Evolutionary conservation across 164 flowering plant species (phyloP).

Genomic region (Stephania cephalantha): DNA sequence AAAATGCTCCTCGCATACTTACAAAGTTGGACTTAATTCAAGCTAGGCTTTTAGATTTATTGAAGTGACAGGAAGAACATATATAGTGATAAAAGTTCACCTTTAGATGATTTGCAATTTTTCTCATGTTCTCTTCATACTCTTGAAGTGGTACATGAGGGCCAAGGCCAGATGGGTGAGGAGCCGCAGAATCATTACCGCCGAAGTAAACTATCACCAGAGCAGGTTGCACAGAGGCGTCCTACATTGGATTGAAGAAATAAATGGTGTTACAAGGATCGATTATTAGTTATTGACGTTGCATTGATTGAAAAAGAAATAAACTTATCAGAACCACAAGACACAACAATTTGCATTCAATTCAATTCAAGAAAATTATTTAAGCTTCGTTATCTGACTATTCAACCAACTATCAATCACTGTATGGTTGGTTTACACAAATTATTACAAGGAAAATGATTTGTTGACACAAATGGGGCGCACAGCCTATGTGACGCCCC

Average conservation of each 20-base stretch:
- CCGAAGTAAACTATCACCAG: constrained; percentile 3
- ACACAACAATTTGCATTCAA: too few species aligned
- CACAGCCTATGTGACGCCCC: too few species aligned
- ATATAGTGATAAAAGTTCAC: not conserved
- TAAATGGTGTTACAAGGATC: too few species aligned
- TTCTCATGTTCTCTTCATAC: constrained; percentile 7
- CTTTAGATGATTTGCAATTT: not conserved
- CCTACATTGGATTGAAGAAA: not conserved
- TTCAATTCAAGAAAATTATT: too few species aligned
- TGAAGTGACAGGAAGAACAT: not conserved
- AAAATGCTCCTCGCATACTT: not conserved
- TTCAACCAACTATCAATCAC: too few species aligned
- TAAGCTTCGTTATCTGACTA: too few species aligned
- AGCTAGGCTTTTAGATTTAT: not conserved
- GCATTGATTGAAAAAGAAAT: too few species aligned
- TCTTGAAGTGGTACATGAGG: constrained; percentile 4
- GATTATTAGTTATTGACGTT: too few species aligned
- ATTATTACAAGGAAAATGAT: too few species aligned
- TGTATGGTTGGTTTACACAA: too few species aligned
- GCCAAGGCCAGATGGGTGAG: not conserved
- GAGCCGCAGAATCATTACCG: not conserved
- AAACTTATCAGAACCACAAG: too few species aligned
- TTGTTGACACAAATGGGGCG: too few species aligned
- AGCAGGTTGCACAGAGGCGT: not conserved
- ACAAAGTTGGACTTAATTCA: not conserved